Evolutionary conservation across 2,329 filamentous ascomycete species (phyloP), one percentile per base, ranked within the genome.

Genomic region (Aureobasidium lini): DNA sequence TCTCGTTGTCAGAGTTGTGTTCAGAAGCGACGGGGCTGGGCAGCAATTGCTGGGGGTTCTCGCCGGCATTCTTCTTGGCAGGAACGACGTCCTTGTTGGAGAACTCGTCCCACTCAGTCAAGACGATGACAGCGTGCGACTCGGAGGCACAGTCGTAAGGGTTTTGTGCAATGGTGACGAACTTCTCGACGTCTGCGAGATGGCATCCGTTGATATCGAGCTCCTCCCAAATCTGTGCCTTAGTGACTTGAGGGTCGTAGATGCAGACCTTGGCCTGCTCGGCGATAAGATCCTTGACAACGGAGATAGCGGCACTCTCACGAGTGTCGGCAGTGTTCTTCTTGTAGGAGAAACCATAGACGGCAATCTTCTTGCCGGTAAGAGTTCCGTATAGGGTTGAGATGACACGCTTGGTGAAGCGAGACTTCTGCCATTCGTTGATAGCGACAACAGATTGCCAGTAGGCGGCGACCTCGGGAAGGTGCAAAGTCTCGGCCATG

Each of bases 321-420:
- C 88, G 81, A 5, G 86, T 88, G 69, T 92, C 88, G 23, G 82
- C 83, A 0, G 88, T 92, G 70, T 90, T 82, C 73, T 89, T 88
- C 78, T 93, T 92, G 75, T 89, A 92, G 8, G 88, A 85, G 65
- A 86, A 91, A 4, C 89, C 89, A 6, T 92, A 79, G 2, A 92
- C 76, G 2, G 85, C 70, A 32, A 91, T 76, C 73, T 88, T 90
- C 76, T 90, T 90, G 61, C 82, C 81, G 2, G 79, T 77, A 6
- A 90, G 76, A 9, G 85, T 88, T 68, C 86, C 85, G 72, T 88
- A 85, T 54, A 91, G 78, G 58, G 81, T 82, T 61, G 78, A 78
- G 65, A 90, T 81, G 44, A 91, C 82, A 50, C 84, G 81, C 63
- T 80, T 78, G 6, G 82, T 81, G 73, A 90, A 90, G 31, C 88